A percentile compares a stretch with the other conserved stretches of the same genome.
These are phyloP conservation scores for Aureobasidium sp. DNA, from an alignment of 2,329 filamentous ascomycete genomes.

Conservation along the genomic window DNA sequence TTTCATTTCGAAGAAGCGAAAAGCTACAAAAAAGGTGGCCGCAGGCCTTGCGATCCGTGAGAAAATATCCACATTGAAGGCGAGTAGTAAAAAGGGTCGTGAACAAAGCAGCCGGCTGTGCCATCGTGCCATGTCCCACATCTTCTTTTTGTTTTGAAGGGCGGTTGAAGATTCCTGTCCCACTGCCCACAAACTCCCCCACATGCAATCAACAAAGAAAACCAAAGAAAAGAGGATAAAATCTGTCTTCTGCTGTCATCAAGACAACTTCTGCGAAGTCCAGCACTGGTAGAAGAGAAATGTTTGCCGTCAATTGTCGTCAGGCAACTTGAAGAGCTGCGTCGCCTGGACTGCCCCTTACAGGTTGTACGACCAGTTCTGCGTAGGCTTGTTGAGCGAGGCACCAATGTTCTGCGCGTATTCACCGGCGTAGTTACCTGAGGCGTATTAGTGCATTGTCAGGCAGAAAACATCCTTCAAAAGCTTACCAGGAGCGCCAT, in stretches of 20 bases:
- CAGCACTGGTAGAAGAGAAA: slow-evolving; percentile 12
- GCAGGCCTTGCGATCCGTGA: neutral
- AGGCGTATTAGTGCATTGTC: slow-evolving; percentile 23
- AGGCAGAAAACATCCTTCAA: neutral
- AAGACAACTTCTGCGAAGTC: slow-evolving; percentile 7
- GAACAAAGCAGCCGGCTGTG: neutral
- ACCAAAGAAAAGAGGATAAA: neutral
- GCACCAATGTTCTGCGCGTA: slow-evolving; percentile 48
- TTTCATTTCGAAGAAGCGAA: slow-evolving; percentile 10
- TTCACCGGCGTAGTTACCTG: slow-evolving; percentile 50
- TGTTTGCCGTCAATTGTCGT: slow-evolving; percentile 8
- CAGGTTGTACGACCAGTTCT: slow-evolving; percentile 15
- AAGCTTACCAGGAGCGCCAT: slow-evolving; percentile 61
- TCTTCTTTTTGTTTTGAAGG: neutral
- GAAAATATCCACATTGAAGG: slow-evolving; percentile 14
- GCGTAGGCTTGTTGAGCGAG: slow-evolving; percentile 26
- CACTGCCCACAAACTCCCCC: slow-evolving; percentile 12
- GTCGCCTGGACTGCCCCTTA: neutral
- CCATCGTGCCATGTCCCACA: neutral
- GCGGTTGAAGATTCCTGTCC: slow-evolving; percentile 10
- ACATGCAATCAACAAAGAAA: slow-evolving; percentile 12
- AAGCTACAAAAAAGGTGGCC: neutral
- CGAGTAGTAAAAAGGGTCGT: slow-evolving; percentile 10
- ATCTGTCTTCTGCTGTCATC: neutral
- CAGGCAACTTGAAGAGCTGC: slow-evolving; percentile 8